Base-by-base conservation (phyloP, 75 land plant genomes). In the Picea glauca region DNA sequence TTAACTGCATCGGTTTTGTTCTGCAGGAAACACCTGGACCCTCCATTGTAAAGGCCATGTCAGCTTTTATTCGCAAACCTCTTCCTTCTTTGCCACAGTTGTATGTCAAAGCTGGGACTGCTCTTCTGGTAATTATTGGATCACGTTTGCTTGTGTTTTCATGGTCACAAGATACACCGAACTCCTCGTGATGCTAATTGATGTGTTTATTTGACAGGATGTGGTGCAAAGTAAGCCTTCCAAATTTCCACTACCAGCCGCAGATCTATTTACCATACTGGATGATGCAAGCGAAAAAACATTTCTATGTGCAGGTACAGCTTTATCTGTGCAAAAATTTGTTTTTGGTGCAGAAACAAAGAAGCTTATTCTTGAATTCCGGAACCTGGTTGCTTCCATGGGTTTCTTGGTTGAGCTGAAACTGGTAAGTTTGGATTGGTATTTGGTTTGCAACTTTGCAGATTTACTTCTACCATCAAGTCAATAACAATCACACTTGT, bases 231-330 rank as follows among this genome's bases (percentile, higher is more conserved):
- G 77, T 23, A 89, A 75, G 32, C 62, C 87, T 75, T 81, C 87
- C 13, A 80, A 80, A 66, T 83, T 87, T 62, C 88, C 92, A n/a
- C 76, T 88, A 58, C 76, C 87, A 1, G 89, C 99, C 0, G 60
- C 85, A 20, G 89, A 96, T 77, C 62, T 96, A 21, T 88, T 94
- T 54, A 85, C 72, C 32, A 81, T 91, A 63, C 88, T 96, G 67
- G 97, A 96, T 85, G 88, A 92, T 83, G 94, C 99, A 43, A 92
- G 94, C 74, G 99, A 96, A 81, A 89, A 79, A 67, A 94, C 98
- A 15, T 96, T 96, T 63, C 81, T 94, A 76, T 88, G 87, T 84
- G 85, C 85, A 78, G 95, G 91, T 18, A 82, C 88, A 58, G 84
- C 90, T 58, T 62, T 50, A 20, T 83, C 89, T 4, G 54, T 93